phyloP scores from a whole-genome alignment of 176 grass and related monocot species.

The Oryza officinalis region DNA sequence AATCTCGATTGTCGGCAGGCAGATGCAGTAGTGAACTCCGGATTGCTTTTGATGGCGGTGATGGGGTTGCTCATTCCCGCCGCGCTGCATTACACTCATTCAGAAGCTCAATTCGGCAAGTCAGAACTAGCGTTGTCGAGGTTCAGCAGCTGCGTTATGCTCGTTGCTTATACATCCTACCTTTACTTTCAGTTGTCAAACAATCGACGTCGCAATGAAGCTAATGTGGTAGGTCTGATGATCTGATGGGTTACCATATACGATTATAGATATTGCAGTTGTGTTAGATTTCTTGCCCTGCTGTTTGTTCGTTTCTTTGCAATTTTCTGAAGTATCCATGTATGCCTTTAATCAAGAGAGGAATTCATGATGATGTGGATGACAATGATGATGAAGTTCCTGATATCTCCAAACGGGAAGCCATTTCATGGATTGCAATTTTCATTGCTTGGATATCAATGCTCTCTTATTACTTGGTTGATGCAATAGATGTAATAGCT shows the following conservation, averaged over 20 bases:
- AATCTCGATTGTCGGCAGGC: slow-evolving; percentile 42
- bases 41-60: slow-evolving; percentile 81
- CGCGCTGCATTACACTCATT: slow-evolving; percentile 74
- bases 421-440: slow-evolving; percentile 71
- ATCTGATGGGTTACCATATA: background rate
- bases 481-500: slow-evolving; percentile 56
- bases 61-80: slow-evolving; percentile 68
- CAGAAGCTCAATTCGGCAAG: slow-evolving; percentile 64
- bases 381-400: slow-evolving; percentile 22
- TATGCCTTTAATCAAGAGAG: slow-evolving; percentile 32
- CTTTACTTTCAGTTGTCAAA: slow-evolving; percentile 60
- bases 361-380: slow-evolving; percentile 31
- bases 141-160: slow-evolving; percentile 85
- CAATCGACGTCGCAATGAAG: slow-evolving; percentile 20
- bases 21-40: slow-evolving; percentile 67
- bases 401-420: slow-evolving; percentile 67
- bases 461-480: slow-evolving; percentile 68
- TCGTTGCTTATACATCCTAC: slow-evolving; percentile 73
- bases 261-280: background rate
- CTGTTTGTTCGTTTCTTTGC: background rate
- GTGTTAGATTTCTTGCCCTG: background rate
- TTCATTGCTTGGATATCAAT: slow-evolving; percentile 73
- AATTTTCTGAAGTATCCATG: background rate
- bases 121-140: slow-evolving; percentile 72
- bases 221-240: slow-evolving; percentile 41